Percentiles rank a stretch among this genome's conserved stretches.
Conservation (phyloP, 306 rosid genomes). For the Medicago ruthenica region DNA sequence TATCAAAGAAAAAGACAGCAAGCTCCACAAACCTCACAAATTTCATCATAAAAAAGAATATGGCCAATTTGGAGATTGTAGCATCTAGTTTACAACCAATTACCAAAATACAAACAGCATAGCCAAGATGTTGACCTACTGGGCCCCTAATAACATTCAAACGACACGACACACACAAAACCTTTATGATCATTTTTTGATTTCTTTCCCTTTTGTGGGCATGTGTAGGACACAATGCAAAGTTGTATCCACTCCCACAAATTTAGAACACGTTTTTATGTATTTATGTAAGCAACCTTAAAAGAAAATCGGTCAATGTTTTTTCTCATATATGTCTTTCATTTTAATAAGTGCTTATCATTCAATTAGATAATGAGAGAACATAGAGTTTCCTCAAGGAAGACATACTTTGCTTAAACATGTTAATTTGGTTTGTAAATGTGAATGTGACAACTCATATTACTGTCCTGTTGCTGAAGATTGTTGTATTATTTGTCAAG, state of each 20-base stretch:
- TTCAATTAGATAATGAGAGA: too few species aligned
- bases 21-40: neutral
- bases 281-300: neutral
- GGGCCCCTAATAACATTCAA: conserved; percentile 17
- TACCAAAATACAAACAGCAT: neutral
- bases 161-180: conserved; percentile 1
- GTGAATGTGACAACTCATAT: too few species aligned
- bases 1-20: neutral
- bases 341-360: too few species aligned
- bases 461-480: too few species aligned
- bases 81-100: neutral
- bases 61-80: conserved; percentile 2
- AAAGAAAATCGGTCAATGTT: neutral
- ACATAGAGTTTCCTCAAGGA: too few species aligned
- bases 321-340: neutral
- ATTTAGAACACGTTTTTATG: neutral
- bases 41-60: neutral
- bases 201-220: neutral
- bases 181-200: neutral
- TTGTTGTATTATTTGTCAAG: too few species aligned
- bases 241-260: conserved; percentile 2
- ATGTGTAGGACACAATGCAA: conserved; percentile 13
- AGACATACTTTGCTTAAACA: too few species aligned
- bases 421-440: too few species aligned
- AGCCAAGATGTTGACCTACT: neutral